Percentiles rank a stretch among this genome's conserved stretches.
Evolutionary conservation across 2,329 filamentous ascomycete genomes (phyloP).

Genomic region (Parastagonospora nodorum): DNA sequence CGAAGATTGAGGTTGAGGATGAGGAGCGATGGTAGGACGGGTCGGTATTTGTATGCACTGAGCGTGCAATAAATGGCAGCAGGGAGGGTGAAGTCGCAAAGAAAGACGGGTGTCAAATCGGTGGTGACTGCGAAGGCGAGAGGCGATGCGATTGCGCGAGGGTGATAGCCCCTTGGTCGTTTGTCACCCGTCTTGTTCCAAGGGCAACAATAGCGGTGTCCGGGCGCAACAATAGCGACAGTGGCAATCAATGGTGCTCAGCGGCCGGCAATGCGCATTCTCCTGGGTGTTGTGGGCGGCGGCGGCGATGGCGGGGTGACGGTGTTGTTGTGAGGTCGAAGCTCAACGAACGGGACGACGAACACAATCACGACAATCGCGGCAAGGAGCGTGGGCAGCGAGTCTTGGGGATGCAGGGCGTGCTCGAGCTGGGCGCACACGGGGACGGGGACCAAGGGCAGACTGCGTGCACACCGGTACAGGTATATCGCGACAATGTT

Average conservation of each 20-base stretch:
- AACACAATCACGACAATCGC: background rate
- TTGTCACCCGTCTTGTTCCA: slow-evolving; percentile 14
- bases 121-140: slow-evolving; percentile 19
- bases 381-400: background rate
- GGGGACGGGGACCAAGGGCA: background rate
- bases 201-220: slow-evolving; percentile 9
- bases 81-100: slow-evolving; percentile 11
- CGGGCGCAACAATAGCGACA: slow-evolving; percentile 8
- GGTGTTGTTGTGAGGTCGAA: slow-evolving; percentile 16
- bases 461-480: background rate
- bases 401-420: slow-evolving; percentile 6
- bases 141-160: slow-evolving; percentile 14
- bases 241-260: slow-evolving; percentile 4
- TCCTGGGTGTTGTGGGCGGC: background rate
- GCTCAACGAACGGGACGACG: slow-evolving; percentile 1
- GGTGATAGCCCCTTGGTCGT: slow-evolving; percentile 12
- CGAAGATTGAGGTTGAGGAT: too few relatives aligned
- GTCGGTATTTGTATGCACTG: background rate
- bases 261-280: slow-evolving; percentile 14
- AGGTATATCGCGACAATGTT: background rate
- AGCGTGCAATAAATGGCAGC: slow-evolving; percentile 3
- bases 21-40: background rate
- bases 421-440: slow-evolving; percentile 8
- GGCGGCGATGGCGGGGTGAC: slow-evolving; percentile 17
- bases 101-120: slow-evolving; percentile 7